Base-by-base conservation (phyloP, 1,284 basidiomycete species). In the Pyrrhoderma lamaoense region DNA sequence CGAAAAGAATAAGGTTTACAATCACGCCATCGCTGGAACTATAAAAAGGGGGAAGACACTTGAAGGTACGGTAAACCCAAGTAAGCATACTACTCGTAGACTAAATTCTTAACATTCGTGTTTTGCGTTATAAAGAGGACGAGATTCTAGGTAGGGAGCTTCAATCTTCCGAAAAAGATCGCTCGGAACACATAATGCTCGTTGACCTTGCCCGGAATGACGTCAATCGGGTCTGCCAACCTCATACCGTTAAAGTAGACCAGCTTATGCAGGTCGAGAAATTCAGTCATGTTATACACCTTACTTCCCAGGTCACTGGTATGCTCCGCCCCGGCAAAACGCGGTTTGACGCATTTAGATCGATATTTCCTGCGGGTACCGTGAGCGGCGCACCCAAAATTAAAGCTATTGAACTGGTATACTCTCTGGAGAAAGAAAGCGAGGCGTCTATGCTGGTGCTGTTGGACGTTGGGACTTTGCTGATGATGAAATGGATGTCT, bases 351-450 rank as follows among this genome's bases (percentile, higher is more conserved):
- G 96, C 96, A 0, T 96, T 99, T 75, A 84, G 96, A 19, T 98
- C 94, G 42, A 99, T 99, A 61, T 99, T 99, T 74, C 96, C 96
- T 0, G 95, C 96, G 3, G 96, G 96, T 0, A 99, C 96, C 1
- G 95, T 99, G n/a, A 96, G 93, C 0, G 96, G 96, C 13, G 96
- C 96, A 25, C 96, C 96, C 1, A 99, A 99, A 70, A 93, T 99
- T 68, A 95, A 96, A 65, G 96, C 96, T 1, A 93, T 99, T 59
- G 93, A 99, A 66, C 83, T 99, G 34, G 75, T 99, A 37, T 85
- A 84, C 11, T 83, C 83, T 16, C 71, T 98, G 42, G 96, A 99
- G 66, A 76, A 85, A 63, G 93, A 98, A 81, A 85, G 45, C 78
- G 96, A 35, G 95, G 95, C 21, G 88, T 98, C 5, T 99, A 99